These are phyloP conservation scores for Hypoxylon sp. DNA, from an alignment of 2,329 filamentous ascomycete species.

Conservation along the genomic window DNA sequence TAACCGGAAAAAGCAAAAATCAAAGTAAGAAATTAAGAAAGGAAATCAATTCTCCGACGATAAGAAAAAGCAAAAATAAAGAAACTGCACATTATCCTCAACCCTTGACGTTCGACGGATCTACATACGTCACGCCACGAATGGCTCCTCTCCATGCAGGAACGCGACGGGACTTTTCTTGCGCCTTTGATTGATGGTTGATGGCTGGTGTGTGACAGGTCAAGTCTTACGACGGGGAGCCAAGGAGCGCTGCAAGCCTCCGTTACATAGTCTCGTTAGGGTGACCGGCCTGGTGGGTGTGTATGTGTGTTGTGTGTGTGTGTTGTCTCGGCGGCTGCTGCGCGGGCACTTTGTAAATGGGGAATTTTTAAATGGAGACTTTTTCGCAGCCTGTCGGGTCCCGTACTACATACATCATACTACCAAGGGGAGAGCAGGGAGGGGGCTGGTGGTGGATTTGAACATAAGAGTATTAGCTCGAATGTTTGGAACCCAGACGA, in stretches of 20 bases:
- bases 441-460: background rate
- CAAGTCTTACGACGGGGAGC: conserved; percentile 31
- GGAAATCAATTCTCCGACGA: background rate
- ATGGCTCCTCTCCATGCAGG: conserved; percentile 35
- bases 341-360: background rate
- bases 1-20: background rate
- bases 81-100: background rate
- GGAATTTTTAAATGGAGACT: background rate
- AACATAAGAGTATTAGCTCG: background rate
- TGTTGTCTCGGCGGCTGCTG: too few species aligned
- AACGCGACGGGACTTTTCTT: conserved; percentile 20
- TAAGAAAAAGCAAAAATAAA: background rate
- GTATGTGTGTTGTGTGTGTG: too few species aligned
- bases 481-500: background rate
- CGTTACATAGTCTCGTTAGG: conserved; percentile 4
- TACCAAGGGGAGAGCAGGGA: too few species aligned
- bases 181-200: background rate
- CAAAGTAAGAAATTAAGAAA: conserved; percentile 1
- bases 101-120: conserved; percentile 2
- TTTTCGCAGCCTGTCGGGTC: background rate
- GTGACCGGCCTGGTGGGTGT: conserved; percentile 24
- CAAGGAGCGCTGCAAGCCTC: conserved; percentile 17
- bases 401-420: too few species aligned
- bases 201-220: conserved; percentile 31
- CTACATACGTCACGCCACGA: conserved; percentile 23